These are phyloP conservation scores for Penicillium sumatraense DNA, from an alignment of 2,329 filamentous ascomycete species.

Conservation along the genomic window DNA sequence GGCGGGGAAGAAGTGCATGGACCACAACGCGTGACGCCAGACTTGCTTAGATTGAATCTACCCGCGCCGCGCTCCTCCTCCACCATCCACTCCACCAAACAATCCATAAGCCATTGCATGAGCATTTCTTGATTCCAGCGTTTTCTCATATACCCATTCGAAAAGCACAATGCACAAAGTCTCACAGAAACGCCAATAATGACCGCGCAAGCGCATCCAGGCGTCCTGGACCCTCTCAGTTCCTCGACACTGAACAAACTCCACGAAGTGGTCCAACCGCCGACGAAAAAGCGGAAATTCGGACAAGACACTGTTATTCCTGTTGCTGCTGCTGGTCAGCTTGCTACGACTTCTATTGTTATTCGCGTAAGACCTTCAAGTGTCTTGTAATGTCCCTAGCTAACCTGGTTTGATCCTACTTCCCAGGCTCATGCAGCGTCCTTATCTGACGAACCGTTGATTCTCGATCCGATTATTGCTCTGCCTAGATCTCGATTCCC, in stretches of 20 bases:
- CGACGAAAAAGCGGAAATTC: slow-evolving; percentile 42
- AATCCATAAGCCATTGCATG: slow-evolving; percentile 16
- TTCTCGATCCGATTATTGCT: slow-evolving; percentile 40
- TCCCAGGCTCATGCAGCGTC: slow-evolving; percentile 42
- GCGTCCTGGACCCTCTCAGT: slow-evolving; percentile 40
- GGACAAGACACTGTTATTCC: slow-evolving; percentile 17
- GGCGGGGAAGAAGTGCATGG: slow-evolving; percentile 12
- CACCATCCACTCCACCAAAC: slow-evolving; percentile 3
- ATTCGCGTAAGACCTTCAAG: slow-evolving; percentile 35
- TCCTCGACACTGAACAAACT: slow-evolving; percentile 38
- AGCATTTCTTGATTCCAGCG: slow-evolving; percentile 2
- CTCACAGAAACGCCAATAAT: slow-evolving; percentile 37
- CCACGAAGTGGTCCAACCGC: slow-evolving; percentile 27
- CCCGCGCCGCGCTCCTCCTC: slow-evolving; percentile 16
- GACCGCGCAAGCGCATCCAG: slow-evolving; percentile 38
- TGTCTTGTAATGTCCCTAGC: neutral
- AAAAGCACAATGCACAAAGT: slow-evolving; percentile 26
- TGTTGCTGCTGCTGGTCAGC: slow-evolving; percentile 13
- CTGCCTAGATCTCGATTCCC: slow-evolving; percentile 43
- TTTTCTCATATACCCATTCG: slow-evolving; percentile 9
- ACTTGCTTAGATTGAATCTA: neutral
- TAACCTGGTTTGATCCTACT: too few species aligned
- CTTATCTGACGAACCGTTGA: slow-evolving; percentile 38
- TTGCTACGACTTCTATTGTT: slow-evolving; percentile 31
- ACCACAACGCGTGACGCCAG: slow-evolving; percentile 35